Base-by-base conservation (phyloP, 352 stramenopile species). In the Saprolegnia diclina region DNA sequence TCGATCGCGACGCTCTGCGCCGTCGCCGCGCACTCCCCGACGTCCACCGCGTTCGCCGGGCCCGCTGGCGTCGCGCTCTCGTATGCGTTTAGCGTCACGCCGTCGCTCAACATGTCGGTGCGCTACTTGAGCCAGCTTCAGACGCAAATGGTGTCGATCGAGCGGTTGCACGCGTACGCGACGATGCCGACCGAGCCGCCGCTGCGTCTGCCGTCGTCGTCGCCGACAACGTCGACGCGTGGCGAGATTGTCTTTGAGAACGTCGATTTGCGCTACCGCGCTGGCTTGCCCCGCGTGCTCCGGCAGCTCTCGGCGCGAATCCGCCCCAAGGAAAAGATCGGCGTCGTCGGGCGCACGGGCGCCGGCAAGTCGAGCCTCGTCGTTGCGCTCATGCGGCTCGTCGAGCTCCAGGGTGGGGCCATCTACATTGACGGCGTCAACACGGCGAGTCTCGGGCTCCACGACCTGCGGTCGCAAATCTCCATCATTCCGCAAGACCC, bases 401-500 rank as follows among this genome's bases (percentile, higher is more conserved):
- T 96, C 24, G 95, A 98, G 65, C 48, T 98, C 2, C 78, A 67
- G 11, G 38, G 45, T 7, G 87, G 87, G 9, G 77, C 76, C 32
- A 83, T 95, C 62, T n/a, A 79, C 10, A 92, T 96, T 62, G 89
- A 96, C 77, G 86, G 79, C 5, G 73, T 90, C 24, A 80, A 95
- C 67, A 86, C 80, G 45, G 59, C 71, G 35, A 62, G 11, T 5
- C 50, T 83, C 10, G 52, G 52, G 3, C 56, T 83, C 16, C 56
- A 75, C 21, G 22, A 76, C 18, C 62, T 83, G 7, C 73, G 77
- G 5, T 32, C 56, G 9, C 73, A 78, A 0, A 83, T 98, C 19
- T 81, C 93, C 26, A 96, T 98, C 57, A 98, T 96, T 35, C 89
- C 90, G 5, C 94, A 98, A 76, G 92, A 98, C 64, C 95, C 96